These are phyloP conservation scores for Starmerella sirachaensis DNA, from an alignment of 805 yeast genomes.

Conservation along the genomic window DNA sequence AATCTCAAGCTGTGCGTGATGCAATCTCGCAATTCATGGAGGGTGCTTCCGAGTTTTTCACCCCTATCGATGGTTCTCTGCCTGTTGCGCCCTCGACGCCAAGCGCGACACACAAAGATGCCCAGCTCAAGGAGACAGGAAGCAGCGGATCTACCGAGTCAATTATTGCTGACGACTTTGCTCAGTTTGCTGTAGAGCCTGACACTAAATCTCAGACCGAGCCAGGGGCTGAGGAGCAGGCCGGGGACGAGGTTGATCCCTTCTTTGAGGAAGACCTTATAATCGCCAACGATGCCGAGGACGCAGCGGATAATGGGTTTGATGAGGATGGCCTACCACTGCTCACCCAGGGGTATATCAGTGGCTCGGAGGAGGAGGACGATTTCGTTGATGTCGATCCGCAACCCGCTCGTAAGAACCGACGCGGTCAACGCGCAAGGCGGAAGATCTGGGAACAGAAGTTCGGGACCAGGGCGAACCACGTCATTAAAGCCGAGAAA, in stretches of 20 bases:
- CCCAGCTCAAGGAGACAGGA: neutral
- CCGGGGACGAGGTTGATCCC: constrained; percentile 30
- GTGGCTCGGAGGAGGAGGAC: constrained; percentile 54
- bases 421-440: constrained; percentile 96
- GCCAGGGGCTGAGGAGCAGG: constrained; percentile 17
- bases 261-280: constrained; percentile 14
- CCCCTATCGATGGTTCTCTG: neutral
- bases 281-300: constrained; percentile 24
- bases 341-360: constrained; percentile 52
- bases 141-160: too few relatives aligned
- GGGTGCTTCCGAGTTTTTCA: constrained; percentile 8
- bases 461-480: constrained; percentile 74
- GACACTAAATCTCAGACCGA: constrained; percentile 4
- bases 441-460: constrained; percentile 93
- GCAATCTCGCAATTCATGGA: constrained; percentile 11
- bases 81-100: constrained; percentile 1
- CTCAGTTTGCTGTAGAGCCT: constrained; percentile 2
- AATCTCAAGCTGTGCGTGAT: constrained; percentile 21
- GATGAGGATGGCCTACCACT: constrained; percentile 28
- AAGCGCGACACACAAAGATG: neutral
- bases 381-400: constrained; percentile 19
- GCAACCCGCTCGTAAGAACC: constrained; percentile 49
- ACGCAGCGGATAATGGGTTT: constrained; percentile 26
- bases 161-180: constrained; percentile 9
- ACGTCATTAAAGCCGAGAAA: constrained; percentile 56